Conservation (phyloP, 352 stramenopile species). For the Phytopythium sindhum region DNA sequence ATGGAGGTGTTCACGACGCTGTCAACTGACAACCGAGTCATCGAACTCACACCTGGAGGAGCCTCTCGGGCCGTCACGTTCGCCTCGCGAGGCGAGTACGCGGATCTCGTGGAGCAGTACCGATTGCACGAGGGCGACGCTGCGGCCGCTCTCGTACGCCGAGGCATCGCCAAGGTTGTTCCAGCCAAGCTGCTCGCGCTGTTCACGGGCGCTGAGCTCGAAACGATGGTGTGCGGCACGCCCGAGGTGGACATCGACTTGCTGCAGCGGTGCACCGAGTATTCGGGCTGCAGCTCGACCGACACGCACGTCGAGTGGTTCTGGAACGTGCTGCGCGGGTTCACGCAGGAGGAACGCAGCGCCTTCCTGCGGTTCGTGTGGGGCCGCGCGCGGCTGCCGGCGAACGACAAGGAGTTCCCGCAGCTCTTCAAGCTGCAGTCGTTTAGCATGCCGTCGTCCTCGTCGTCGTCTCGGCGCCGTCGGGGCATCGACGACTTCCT, state of each 20-base stretch:
- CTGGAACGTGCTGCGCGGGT: slow-evolving; percentile 73
- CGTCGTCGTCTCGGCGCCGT: neutral
- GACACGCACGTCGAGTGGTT: slow-evolving; percentile 87
- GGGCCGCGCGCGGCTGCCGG: slow-evolving; percentile 86
- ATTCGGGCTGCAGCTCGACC: slow-evolving; percentile 68
- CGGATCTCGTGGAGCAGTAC: slow-evolving; percentile 75
- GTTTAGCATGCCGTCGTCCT: slow-evolving; percentile 39
- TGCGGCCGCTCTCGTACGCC: slow-evolving; percentile 41
- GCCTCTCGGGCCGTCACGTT: slow-evolving; percentile 73
- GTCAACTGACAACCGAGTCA: slow-evolving; percentile 75
- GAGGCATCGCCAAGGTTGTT: slow-evolving; percentile 74
- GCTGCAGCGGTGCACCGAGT: slow-evolving; percentile 82
- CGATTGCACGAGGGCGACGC: slow-evolving; percentile 76
- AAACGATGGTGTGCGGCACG: slow-evolving; percentile 81
- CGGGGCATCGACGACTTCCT: slow-evolving; percentile 81
- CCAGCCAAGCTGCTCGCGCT: slow-evolving; percentile 65
- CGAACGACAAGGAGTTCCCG: slow-evolving; percentile 77
- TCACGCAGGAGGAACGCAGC: slow-evolving; percentile 81
- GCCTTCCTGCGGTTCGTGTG: slow-evolving; percentile 91
- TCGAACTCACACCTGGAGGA: slow-evolving; percentile 72
- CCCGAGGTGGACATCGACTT: slow-evolving; percentile 82
- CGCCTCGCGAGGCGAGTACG: slow-evolving; percentile 70
- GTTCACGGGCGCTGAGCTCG: slow-evolving; percentile 78
- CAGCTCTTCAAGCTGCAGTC: slow-evolving; percentile 92
- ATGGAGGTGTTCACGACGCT: slow-evolving; percentile 90